A percentile compares a stretch with the other conserved stretches of the same genome.
These are phyloP conservation scores for Malbranchea cinnamomea DNA, from an alignment of 2,329 filamentous ascomycete species.

Conservation along the genomic window DNA sequence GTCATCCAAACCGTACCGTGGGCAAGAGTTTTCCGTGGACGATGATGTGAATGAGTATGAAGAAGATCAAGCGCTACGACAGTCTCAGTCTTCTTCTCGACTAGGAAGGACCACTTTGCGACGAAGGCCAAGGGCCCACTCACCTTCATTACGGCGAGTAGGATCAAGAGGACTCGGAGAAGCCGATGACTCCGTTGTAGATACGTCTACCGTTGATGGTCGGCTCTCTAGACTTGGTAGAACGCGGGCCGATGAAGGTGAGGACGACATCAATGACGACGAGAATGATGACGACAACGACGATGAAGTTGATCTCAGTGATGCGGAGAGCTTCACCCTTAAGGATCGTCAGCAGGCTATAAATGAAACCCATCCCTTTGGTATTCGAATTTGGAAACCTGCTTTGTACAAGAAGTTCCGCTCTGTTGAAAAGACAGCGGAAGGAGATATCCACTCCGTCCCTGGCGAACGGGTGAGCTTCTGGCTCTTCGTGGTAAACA, in stretches of 20 bases:
- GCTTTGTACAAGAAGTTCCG: conserved; percentile 95
- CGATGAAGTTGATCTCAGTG: conserved; percentile 62
- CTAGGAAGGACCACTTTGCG: conserved; percentile 26
- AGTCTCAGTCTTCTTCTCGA: conserved; percentile 18
- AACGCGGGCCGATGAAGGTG: conserved; percentile 15
- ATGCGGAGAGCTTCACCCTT: conserved; percentile 93
- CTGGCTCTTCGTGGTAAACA: conserved; percentile 77
- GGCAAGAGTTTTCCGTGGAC: conserved; percentile 80
- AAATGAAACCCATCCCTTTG: conserved; percentile 96
- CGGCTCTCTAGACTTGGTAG: conserved; percentile 9
- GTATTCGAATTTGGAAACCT: conserved; percentile 97
- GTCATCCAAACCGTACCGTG: conserved; percentile 67
- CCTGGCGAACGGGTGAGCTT: conserved; percentile 74
- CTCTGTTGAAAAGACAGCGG: conserved; percentile 89
- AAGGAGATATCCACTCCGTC: conserved; percentile 91
- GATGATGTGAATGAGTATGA: conserved; percentile 73
- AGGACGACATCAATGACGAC: conserved; percentile 16
- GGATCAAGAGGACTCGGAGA: conserved; percentile 25
- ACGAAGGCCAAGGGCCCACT: conserved; percentile 21
- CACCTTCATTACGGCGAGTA: conserved; percentile 19
- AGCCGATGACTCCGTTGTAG: conserved; percentile 24
- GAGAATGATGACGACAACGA: conserved; percentile 43
- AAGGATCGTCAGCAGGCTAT: conserved; percentile 96
- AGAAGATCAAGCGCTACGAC: conserved; percentile 34
- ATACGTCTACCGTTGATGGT: conserved; percentile 12